Conservation (phyloP, 192 early-diverging fungal species). For the Umbelopsis ramanniana region DNA sequence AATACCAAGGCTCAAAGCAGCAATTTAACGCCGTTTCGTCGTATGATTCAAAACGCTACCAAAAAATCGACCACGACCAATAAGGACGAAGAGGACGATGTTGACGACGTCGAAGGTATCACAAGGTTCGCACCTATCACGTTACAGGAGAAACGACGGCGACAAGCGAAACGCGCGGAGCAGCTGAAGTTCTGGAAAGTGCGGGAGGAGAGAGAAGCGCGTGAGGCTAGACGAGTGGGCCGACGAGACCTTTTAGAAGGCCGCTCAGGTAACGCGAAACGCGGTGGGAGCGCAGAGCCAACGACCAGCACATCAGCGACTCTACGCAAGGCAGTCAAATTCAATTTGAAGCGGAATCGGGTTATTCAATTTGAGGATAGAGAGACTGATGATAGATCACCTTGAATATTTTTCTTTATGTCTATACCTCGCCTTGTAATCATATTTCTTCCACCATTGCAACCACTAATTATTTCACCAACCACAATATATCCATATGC, state of each 20-base stretch:
- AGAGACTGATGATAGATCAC: not conserved
- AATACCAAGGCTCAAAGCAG: not conserved
- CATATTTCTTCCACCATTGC: not conserved
- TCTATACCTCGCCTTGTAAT: not conserved
- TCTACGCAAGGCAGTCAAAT: conserved; percentile 30
- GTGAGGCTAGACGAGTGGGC: conserved; percentile 21
- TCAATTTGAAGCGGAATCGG: conserved; percentile 35
- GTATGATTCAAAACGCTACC: not conserved
- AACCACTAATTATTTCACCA: not conserved
- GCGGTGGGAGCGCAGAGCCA: not conserved
- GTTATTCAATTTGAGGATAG: conserved; percentile 26
- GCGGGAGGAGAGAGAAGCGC: conserved; percentile 37
- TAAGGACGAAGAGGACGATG: conserved; percentile 20
- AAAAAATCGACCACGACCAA: not conserved
- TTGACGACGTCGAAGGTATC: not conserved
- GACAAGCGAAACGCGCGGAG: conserved; percentile 35
- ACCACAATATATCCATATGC: not conserved
- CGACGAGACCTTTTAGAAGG: conserved; percentile 22
- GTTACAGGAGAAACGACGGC: conserved; percentile 33
- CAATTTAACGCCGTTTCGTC: not conserved
- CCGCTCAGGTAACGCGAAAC: not conserved
- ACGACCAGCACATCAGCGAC: not conserved
- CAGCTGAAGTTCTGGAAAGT: conserved; percentile 42
- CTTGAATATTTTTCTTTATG: not conserved
- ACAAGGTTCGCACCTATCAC: conserved; percentile 26